Conservation (phyloP, 2,329 filamentous ascomycete species). For the Blastomyces parvus region DNA sequence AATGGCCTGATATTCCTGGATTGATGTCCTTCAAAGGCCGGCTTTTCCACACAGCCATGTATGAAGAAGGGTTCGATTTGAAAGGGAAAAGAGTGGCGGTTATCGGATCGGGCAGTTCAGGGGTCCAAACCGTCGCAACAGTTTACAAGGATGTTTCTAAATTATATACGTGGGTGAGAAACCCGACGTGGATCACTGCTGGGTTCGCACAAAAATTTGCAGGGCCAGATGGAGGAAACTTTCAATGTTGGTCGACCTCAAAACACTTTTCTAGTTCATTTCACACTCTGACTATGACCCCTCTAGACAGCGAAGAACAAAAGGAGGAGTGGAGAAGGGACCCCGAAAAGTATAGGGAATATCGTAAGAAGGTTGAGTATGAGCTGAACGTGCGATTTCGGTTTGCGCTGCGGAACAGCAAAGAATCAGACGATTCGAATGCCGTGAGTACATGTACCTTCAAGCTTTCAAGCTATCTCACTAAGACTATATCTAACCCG, state of each 20-base stretch:
- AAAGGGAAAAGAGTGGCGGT: conserved; percentile 23
- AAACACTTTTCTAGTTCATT: background rate
- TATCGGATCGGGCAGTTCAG: conserved; percentile 29
- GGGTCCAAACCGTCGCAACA: conserved; percentile 30
- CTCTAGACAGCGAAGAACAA: conserved; percentile 20
- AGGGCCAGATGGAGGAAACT: conserved; percentile 13
- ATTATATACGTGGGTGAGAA: conserved; percentile 26
- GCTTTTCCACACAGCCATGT: conserved; percentile 37
- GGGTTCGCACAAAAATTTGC: conserved; percentile 20
- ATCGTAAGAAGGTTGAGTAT: conserved; percentile 27
- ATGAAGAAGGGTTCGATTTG: conserved; percentile 31
- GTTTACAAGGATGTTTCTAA: conserved; percentile 11
- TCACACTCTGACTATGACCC: background rate
- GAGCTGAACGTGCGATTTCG: conserved; percentile 22
- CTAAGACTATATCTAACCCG: background rate
- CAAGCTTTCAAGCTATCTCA: background rate
- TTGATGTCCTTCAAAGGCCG: conserved; percentile 39
- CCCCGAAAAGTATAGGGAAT: conserved; percentile 22
- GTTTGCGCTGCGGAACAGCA: conserved; percentile 14
- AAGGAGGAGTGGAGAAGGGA: conserved; percentile 21
- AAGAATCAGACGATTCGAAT: conserved; percentile 15
- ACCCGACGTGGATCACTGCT: conserved; percentile 27
- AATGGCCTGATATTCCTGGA: conserved; percentile 41
- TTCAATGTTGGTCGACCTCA: conserved; percentile 10
- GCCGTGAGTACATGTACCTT: conserved; percentile 6